These are phyloP conservation scores for Aspergillus eucalypticola DNA, from an alignment of 2,329 filamentous ascomycete species.

Conservation along the genomic window DNA sequence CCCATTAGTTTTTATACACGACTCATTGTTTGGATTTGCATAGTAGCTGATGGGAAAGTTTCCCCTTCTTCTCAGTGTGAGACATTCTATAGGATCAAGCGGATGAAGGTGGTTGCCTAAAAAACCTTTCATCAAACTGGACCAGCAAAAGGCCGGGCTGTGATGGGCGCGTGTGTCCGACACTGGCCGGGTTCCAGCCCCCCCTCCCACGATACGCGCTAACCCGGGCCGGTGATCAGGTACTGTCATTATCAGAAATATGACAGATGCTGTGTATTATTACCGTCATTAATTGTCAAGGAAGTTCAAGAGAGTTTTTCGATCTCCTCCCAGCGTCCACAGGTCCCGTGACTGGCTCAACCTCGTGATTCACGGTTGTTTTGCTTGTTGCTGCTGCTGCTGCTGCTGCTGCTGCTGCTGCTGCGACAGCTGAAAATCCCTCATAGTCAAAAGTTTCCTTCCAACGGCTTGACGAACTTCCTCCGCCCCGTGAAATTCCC, in stretches of 20 bases:
- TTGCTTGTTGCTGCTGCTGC: background rate
- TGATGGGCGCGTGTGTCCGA: background rate
- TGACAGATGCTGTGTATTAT: slow-evolving; percentile 4
- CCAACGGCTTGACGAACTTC: background rate
- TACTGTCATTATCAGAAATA: background rate
- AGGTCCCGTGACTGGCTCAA: slow-evolving; percentile 8
- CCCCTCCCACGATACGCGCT: background rate
- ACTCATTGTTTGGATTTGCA: background rate
- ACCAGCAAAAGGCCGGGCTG: too few species aligned
- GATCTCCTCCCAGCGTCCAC: background rate
- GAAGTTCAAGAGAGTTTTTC: background rate
- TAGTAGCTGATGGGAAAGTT: background rate
- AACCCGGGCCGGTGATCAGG: slow-evolving; percentile 3
- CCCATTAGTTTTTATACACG: background rate
- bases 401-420: slow-evolving; percentile 1
- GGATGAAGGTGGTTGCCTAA: background rate
- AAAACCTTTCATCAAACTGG: background rate
- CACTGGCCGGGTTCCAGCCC: background rate
- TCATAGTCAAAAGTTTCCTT: slow-evolving; percentile 20
- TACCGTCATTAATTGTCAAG: background rate
- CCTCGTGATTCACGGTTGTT: background rate
- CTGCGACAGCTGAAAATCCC: slow-evolving; percentile 22
- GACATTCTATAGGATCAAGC: background rate
- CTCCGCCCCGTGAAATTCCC: slow-evolving; percentile 17
- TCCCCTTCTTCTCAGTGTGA: background rate